Base-by-base conservation (phyloP, 208 protist species). In the Angomonas desouzai region DNA sequence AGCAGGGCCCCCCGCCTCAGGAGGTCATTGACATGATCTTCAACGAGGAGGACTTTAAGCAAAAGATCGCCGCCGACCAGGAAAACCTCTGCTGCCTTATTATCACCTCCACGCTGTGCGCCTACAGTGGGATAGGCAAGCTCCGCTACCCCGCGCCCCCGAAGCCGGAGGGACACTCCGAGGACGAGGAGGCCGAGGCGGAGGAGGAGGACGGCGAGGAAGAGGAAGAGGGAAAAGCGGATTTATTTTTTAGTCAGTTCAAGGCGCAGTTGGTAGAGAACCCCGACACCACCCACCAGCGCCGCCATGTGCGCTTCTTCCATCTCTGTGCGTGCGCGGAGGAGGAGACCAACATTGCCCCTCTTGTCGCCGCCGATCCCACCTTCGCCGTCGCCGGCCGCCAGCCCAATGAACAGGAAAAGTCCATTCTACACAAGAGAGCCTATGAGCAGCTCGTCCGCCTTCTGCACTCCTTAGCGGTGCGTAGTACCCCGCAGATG, bases 221-320 rank as follows among this genome's bases (percentile, higher is more conserved):
- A 10, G 72, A 77, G 20, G 66, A 78, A 6, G 75, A 70, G 28
- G 66, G 30, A 61, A 74, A 18, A 55, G 20, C 1, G 63, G 43
- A 34, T 22, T 30, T 68, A 53, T 83, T 86, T 27, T 89, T 83
- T 49, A 48, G 72, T 16, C 70, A 89, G 11, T 51, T 93, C 11
- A 73, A 84, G 53, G 11, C 56, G n/a, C 68, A 61, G 4, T 61
- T 92, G 23, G 70, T 92, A 0, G 55, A 62, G 22, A 74, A 73
- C 1, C 60, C 69, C 1, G 45, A 48, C 3, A 79, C 68, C n/a
- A 29, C 71, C 0, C 10, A 30, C 9, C 75, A 91, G 64, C 74
- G 82, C 1, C 81, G 82, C 13, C 76, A 81, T 51, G 79, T 89
- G 10, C 87, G 87, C 63, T 93, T 91, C 51, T 93, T 93, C 62